Conservation (phyloP, 139 green algal genomes). For the Ulvella scutata region DNA sequence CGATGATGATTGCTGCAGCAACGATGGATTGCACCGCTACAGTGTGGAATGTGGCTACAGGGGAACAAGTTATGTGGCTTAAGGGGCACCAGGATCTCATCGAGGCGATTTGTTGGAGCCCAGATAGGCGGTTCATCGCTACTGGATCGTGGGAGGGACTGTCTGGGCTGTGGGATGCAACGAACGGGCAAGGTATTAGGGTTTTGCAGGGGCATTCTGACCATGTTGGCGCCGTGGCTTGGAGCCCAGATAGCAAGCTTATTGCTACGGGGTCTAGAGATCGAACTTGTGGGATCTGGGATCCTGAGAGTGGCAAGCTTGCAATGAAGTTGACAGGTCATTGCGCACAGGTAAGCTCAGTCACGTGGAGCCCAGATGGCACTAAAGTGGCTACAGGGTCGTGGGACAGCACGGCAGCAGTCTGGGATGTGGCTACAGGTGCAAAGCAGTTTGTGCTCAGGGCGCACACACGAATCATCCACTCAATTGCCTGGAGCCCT, state of each 20-base stretch:
- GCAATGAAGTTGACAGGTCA: background rate
- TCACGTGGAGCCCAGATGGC: background rate
- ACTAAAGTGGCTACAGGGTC: background rate
- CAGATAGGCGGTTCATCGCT: background rate
- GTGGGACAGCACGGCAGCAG: background rate
- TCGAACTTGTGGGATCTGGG: background rate
- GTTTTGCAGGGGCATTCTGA: background rate
- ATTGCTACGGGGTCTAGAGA: background rate
- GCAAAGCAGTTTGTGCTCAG: background rate
- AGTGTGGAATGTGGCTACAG: background rate
- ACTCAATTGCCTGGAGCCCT: background rate
- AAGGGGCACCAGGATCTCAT: background rate
- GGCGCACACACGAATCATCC: background rate
- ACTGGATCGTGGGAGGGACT: background rate
- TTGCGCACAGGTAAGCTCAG: background rate
- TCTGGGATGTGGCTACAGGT: background rate
- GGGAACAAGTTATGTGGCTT: background rate
- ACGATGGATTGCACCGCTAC: background rate
- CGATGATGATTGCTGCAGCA: background rate
- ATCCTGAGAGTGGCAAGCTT: background rate
- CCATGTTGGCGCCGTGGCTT: background rate
- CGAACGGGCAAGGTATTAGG: background rate
- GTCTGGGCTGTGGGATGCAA: background rate
- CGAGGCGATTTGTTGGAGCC: background rate
- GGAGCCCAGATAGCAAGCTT: background rate